Percentiles rank a stretch among this genome's conserved stretches.
Conservation (phyloP, 345 rosid species). For the Tarenaya hassleriana region DNA sequence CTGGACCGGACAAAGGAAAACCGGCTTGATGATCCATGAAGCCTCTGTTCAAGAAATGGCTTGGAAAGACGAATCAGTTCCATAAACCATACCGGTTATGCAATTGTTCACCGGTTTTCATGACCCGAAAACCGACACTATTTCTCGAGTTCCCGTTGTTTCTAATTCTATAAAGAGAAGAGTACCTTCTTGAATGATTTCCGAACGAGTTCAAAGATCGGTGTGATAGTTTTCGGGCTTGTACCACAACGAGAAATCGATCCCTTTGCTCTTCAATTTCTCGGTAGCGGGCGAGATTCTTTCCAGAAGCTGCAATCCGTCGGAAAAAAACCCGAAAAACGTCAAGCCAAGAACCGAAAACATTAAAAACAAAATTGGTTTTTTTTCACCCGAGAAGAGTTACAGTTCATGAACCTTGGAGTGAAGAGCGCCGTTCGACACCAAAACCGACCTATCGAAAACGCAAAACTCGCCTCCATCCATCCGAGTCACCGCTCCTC, state of each 20-base stretch:
- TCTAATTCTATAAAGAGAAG: constrained; percentile 3
- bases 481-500: constrained; percentile 81
- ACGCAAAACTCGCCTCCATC: constrained; percentile 83
- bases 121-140: constrained; percentile 1
- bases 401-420: constrained; percentile 49
- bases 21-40: constrained; percentile 43
- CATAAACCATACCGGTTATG: too few species aligned
- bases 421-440: constrained; percentile 80
- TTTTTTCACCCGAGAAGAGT: not conserved
- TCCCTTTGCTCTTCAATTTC: constrained; percentile 66
- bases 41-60: constrained; percentile 26
- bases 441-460: constrained; percentile 88
- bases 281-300: constrained; percentile 75
- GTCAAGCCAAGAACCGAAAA: not conserved
- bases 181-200: constrained; percentile 17
- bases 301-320: constrained; percentile 60
- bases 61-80: too few species aligned
- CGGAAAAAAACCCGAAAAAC: not conserved
- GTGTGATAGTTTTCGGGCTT: constrained; percentile 75
- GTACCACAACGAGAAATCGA: constrained; percentile 82
- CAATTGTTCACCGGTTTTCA: not conserved
- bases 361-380: not conserved
- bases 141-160: constrained; percentile 4
- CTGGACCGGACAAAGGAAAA: constrained; percentile 63
- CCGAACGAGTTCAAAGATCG: constrained; percentile 36